Conservation (phyloP, 2,329 filamentous ascomycete species). For the Lachnellula cervina region DNA sequence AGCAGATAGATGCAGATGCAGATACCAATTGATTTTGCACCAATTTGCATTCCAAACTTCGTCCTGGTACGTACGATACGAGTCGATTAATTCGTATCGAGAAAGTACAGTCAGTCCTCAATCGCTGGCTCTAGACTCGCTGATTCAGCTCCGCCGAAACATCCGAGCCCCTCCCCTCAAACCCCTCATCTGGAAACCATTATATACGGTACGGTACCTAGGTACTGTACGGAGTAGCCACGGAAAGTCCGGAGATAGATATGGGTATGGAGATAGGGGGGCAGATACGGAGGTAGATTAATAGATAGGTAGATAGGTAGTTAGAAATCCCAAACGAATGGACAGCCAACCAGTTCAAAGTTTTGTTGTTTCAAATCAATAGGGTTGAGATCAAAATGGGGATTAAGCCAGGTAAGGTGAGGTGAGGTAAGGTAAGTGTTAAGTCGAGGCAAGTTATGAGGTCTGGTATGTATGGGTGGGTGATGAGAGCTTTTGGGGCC, state of each 20-base stretch:
- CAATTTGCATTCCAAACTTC: neutral
- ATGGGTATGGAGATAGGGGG: too few relatives aligned
- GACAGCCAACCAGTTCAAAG: neutral
- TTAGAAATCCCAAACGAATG: neutral
- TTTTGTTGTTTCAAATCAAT: too few relatives aligned
- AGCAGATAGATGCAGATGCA: conserved; percentile 5
- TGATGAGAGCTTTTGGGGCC: neutral
- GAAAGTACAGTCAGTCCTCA: too few relatives aligned
- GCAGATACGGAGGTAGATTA: too few relatives aligned
- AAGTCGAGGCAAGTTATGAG: neutral
- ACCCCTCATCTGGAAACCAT: neutral
- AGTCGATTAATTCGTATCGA: too few relatives aligned
- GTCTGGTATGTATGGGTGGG: neutral
- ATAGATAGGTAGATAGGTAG: too few relatives aligned
- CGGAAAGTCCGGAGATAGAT: neutral
- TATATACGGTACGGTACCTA: too few relatives aligned
- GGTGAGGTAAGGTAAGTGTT: neutral
- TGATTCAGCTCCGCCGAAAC: neutral
- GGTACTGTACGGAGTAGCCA: neutral
- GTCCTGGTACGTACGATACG: too few relatives aligned
- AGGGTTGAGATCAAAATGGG: neutral
- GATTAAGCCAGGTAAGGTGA: neutral
- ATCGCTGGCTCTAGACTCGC: conserved; percentile 1
- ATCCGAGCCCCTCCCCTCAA: neutral
- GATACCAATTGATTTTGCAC: neutral